Percentiles rank a stretch among this genome's conserved stretches.
Evolutionary conservation across 768 basidiomycete genomes (phyloP).

Genomic region (Steccherinum ochraceum): DNA sequence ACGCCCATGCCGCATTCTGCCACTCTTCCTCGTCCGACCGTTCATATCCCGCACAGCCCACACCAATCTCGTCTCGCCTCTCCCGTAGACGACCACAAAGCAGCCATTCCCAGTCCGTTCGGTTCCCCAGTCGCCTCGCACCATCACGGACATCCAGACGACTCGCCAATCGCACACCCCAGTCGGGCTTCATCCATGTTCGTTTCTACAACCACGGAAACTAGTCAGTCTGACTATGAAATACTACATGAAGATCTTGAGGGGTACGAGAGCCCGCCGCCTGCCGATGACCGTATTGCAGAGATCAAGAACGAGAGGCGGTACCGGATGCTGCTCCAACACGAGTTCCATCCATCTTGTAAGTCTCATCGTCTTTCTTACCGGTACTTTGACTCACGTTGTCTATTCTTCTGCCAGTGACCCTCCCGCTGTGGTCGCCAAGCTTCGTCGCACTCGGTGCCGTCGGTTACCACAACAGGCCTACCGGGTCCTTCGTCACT

Average conservation of each 20-base stretch:
- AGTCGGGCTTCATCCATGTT: slow-evolving; percentile 28
- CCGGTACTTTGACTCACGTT: background rate
- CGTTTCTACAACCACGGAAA: slow-evolving; percentile 20
- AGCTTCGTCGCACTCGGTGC: slow-evolving; percentile 56
- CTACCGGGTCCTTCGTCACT: slow-evolving; percentile 62
- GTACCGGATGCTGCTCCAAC: slow-evolving; percentile 61
- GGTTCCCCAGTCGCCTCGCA: background rate
- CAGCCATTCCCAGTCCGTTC: background rate
- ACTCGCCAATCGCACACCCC: slow-evolving; percentile 6
- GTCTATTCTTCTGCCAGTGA: slow-evolving; percentile 17
- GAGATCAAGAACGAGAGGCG: slow-evolving; percentile 54
- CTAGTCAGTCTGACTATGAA: slow-evolving; percentile 8
- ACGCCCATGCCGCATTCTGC: background rate
- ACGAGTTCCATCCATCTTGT: slow-evolving; percentile 67
- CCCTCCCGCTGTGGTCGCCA: slow-evolving; percentile 64
- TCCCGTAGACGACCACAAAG: background rate
- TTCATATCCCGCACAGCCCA: background rate
- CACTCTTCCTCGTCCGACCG: background rate
- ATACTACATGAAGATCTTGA: slow-evolving; percentile 3
- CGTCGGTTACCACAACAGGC: slow-evolving; percentile 69
- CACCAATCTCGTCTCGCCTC: background rate
- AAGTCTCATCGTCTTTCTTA: slow-evolving; percentile 19
- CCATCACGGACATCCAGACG: background rate
- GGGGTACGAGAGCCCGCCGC: slow-evolving; percentile 35
- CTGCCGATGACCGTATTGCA: slow-evolving; percentile 30